These are phyloP conservation scores for Rhodotorula paludigena DNA, from an alignment of 768 basidiomycete species.

Conservation along the genomic window DNA sequence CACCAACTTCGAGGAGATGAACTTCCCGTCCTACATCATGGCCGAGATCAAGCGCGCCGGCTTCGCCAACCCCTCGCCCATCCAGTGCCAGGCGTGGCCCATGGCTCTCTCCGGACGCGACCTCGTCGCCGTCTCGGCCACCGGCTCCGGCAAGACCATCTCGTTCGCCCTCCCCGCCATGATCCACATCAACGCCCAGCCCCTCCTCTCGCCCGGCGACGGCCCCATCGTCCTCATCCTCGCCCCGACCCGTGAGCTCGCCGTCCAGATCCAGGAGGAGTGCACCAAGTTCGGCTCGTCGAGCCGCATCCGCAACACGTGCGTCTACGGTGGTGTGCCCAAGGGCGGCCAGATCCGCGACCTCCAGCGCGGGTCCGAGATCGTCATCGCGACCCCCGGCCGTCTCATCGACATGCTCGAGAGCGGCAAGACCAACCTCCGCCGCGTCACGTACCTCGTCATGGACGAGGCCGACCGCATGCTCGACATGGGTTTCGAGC, in stretches of 20 bases:
- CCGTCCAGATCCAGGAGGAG: slow-evolving; percentile 97
- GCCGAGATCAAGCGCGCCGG: slow-evolving; percentile 88
- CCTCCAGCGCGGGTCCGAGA: slow-evolving; percentile 90
- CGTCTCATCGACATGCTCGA: slow-evolving; percentile 99
- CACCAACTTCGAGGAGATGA: slow-evolving; percentile 84
- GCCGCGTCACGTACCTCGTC: slow-evolving; percentile 92
- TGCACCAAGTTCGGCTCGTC: slow-evolving; percentile 89
- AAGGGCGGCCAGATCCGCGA: slow-evolving; percentile 99
- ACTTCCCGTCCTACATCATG: slow-evolving; percentile 95
- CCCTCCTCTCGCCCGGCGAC: slow-evolving; percentile 84
- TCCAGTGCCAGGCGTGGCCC: slow-evolving; percentile 99
- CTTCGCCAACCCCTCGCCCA: slow-evolving; percentile 82
- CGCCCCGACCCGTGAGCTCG: slow-evolving; percentile 95
- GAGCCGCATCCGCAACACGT: slow-evolving; percentile 95
- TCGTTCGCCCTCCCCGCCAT: slow-evolving; percentile 97
- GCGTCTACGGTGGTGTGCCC: slow-evolving; percentile 97
- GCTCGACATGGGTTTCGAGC: slow-evolving; percentile 99
- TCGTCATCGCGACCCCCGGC: slow-evolving; percentile 99
- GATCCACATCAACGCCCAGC: slow-evolving; percentile 99
- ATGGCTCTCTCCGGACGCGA: slow-evolving; percentile 60
- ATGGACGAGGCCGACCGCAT: slow-evolving; percentile 99
- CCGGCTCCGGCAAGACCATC: slow-evolving; percentile 97
- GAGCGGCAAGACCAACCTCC: slow-evolving; percentile 89
- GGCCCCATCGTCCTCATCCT: slow-evolving; percentile 95
- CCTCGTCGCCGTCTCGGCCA: slow-evolving; percentile 80